These are phyloP conservation scores for Centella asiatica DNA, from an alignment of 129 eudicot genomes.

Conservation along the genomic window DNA sequence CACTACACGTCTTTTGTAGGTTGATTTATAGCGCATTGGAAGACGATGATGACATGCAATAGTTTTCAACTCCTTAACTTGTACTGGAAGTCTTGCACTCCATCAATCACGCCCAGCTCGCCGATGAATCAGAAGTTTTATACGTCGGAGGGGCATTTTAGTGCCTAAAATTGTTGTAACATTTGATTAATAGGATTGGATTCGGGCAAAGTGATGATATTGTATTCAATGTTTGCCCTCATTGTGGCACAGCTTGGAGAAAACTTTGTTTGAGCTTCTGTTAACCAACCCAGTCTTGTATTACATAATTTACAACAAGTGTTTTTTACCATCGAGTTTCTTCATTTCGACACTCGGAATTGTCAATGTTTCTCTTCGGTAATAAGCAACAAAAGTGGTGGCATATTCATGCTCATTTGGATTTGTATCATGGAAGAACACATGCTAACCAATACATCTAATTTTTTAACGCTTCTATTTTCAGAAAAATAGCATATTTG, in stretches of 20 bases:
- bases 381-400: no score
- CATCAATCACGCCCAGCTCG: not conserved
- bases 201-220: not conserved
- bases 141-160: not conserved
- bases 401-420: no score
- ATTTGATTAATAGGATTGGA: not conserved
- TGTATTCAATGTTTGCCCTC: not conserved
- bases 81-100: not conserved
- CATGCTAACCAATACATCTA: no score
- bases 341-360: no score
- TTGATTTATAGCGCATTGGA: conserved; percentile 81
- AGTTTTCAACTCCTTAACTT: conserved; percentile 2
- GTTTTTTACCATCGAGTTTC: no score
- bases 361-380: no score
- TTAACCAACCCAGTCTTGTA: no score
- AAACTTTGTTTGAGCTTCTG: not conserved
- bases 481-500: no score
- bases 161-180: conserved; percentile 10
- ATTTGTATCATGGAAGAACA: no score
- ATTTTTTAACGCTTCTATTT: no score
- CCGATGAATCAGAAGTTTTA: not conserved
- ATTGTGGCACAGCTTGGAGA: not conserved
- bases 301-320: no score
- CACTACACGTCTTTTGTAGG: conserved; percentile 32
- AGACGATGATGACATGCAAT: conserved; percentile 66